Percentiles rank a stretch among this genome's conserved stretches.
Conservation (phyloP, 345 rosid species). For the Citrus australasica region DNA sequence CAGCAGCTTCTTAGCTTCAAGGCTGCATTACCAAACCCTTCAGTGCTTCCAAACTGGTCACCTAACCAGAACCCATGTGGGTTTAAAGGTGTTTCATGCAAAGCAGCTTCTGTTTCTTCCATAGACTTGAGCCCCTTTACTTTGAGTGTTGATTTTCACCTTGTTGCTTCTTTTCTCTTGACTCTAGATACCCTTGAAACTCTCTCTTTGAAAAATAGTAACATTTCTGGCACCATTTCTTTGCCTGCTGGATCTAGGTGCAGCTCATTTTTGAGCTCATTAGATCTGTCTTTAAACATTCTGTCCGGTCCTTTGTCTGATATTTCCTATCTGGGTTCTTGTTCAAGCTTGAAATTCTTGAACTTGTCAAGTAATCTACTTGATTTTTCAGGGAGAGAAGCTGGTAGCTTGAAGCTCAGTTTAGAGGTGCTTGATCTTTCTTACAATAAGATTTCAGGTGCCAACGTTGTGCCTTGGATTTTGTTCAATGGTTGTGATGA, state of each 20-base stretch:
- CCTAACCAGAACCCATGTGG: conserved; percentile 57
- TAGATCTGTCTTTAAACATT: conserved; percentile 75
- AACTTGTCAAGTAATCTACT: conserved; percentile 63
- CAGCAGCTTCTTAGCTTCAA: conserved; percentile 69
- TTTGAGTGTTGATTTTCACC: conserved; percentile 53
- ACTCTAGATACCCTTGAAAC: conserved; percentile 51
- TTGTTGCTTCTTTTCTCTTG: conserved; percentile 52
- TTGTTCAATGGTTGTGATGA: conserved; percentile 57
- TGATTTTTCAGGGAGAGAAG: conserved; percentile 36
- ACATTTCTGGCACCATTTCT: conserved; percentile 62
- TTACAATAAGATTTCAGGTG: conserved; percentile 47
- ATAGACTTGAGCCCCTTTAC: conserved; percentile 44
- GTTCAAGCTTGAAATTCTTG: conserved; percentile 49
- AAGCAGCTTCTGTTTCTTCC: conserved; percentile 49
- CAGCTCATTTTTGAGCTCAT: conserved; percentile 46
- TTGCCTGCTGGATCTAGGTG: conserved; percentile 59
- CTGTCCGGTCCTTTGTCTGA: conserved; percentile 58
- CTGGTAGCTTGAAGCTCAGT: conserved; percentile 46
- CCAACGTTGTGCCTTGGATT: conserved; percentile 49
- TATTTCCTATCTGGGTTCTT: conserved; percentile 46
- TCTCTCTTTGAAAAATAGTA: conserved; percentile 39
- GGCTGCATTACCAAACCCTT: conserved; percentile 39
- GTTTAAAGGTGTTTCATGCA: conserved; percentile 68
- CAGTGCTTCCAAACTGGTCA: conserved; percentile 56
- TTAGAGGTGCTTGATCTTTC: conserved; percentile 81